Evolutionary conservation across 2,329 filamentous ascomycete species (phyloP).

Genomic region (Beauveria sp.): DNA sequence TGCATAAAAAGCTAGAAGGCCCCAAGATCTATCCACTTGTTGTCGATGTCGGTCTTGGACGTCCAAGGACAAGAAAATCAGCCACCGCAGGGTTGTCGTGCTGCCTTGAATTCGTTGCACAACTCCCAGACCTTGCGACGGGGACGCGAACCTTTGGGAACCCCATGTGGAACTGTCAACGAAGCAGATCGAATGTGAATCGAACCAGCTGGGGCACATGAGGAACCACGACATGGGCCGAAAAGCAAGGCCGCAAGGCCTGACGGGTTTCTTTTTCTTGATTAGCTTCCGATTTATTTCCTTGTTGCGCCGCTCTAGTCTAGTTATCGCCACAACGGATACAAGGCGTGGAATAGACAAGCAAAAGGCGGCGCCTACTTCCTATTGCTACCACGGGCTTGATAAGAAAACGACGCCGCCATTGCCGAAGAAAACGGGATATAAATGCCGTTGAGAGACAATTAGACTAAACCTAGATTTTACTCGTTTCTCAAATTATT

Average conservation of each 20-base stretch:
- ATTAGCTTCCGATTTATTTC: not conserved
- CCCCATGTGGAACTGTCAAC: conserved; percentile 7
- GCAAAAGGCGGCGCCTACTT: no score
- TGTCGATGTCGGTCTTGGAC: not conserved
- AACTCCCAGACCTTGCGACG: conserved; percentile 1
- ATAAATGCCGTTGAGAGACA: no score
- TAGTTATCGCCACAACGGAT: not conserved
- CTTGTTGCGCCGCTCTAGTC: no score
- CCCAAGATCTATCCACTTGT: not conserved
- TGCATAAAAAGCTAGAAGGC: not conserved
- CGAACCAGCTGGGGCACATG: not conserved
- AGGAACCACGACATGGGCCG: not conserved
- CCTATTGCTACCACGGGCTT: no score
- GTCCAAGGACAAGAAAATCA: not conserved
- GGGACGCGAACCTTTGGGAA: conserved; percentile 1
- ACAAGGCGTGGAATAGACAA: no score
- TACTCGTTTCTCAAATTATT: no score
- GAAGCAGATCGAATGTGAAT: conserved; percentile 4
- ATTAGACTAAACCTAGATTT: no score
- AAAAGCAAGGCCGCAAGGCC: not conserved
- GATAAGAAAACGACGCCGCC: no score
- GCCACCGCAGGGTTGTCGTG: not conserved
- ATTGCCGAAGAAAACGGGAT: no score
- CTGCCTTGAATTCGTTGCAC: not conserved
- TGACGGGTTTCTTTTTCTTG: not conserved